Conservation (phyloP, 306 rosid species). For the Quercus berberidifolia region DNA sequence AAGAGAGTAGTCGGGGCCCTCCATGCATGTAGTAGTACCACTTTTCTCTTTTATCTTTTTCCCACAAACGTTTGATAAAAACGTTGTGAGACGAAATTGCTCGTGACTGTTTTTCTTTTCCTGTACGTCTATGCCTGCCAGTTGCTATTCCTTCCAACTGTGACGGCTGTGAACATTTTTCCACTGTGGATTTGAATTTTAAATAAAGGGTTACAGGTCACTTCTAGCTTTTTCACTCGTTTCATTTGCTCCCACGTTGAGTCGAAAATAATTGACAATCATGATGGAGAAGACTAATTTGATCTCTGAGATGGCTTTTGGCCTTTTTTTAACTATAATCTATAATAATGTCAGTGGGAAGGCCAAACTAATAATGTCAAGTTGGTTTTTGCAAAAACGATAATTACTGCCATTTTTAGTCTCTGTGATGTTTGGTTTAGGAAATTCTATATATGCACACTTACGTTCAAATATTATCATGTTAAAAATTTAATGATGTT, state of each 20-base stretch:
- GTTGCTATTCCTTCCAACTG: slow-evolving; percentile 10
- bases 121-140: background rate
- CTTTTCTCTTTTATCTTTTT: slow-evolving; percentile 2
- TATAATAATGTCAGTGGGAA: background rate
- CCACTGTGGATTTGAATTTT: background rate
- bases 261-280: background rate
- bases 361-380: too few relatives aligned
- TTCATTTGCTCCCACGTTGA: background rate
- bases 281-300: background rate
- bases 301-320: background rate
- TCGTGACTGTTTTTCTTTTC: slow-evolving; percentile 2
- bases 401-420: too few relatives aligned
- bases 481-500: too few relatives aligned
- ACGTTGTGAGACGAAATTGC: background rate
- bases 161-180: slow-evolving; percentile 17
- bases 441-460: too few relatives aligned
- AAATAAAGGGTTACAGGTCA: background rate
- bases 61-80: background rate
- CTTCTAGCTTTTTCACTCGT: background rate
- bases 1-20: slow-evolving; percentile 32
- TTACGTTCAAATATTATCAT: too few relatives aligned
- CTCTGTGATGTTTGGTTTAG: too few relatives aligned
- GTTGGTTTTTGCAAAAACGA: too few relatives aligned
- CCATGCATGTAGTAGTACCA: slow-evolving; percentile 26
- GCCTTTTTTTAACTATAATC: background rate